Conservation (phyloP, 2,329 filamentous ascomycete species). For the Botryosphaeria dothidea region DNA sequence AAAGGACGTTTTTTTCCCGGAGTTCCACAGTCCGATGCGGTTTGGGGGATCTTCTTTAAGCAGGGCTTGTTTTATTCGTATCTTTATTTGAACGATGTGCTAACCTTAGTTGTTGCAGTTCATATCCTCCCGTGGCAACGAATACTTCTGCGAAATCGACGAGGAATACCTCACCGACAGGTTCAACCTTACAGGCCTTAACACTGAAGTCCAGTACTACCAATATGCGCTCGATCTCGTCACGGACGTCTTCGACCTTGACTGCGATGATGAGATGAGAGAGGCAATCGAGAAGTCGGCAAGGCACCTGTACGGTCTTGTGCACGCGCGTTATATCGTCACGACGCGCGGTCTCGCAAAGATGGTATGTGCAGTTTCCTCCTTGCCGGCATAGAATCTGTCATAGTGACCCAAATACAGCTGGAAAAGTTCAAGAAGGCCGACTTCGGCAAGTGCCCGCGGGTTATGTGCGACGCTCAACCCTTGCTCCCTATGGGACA, state of each 20-base stretch:
- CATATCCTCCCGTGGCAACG: constrained; percentile 94
- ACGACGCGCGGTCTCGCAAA: constrained; percentile 91
- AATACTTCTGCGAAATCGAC: constrained; percentile 99
- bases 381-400: background rate
- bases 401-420: constrained; percentile 47
- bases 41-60: background rate
- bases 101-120: constrained; percentile 63
- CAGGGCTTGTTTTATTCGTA: background rate
- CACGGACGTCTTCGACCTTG: constrained; percentile 96
- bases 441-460: constrained; percentile 97
- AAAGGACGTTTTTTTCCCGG: background rate
- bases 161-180: constrained; percentile 98
- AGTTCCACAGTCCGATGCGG: background rate
- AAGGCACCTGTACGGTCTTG: constrained; percentile 89
- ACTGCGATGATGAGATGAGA: constrained; percentile 97
- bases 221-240: constrained; percentile 97
- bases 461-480: constrained; percentile 91
- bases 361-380: constrained; percentile 67
- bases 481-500: constrained; percentile 93
- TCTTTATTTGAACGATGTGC: background rate
- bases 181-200: constrained; percentile 96
- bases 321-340: constrained; percentile 95
- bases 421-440: constrained; percentile 98
- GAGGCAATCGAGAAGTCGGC: constrained; percentile 98
- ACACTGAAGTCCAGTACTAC: constrained; percentile 97